phyloP scores from a whole-genome alignment of 2,329 filamentous ascomycete species.

The Exophiala mesophila region DNA sequence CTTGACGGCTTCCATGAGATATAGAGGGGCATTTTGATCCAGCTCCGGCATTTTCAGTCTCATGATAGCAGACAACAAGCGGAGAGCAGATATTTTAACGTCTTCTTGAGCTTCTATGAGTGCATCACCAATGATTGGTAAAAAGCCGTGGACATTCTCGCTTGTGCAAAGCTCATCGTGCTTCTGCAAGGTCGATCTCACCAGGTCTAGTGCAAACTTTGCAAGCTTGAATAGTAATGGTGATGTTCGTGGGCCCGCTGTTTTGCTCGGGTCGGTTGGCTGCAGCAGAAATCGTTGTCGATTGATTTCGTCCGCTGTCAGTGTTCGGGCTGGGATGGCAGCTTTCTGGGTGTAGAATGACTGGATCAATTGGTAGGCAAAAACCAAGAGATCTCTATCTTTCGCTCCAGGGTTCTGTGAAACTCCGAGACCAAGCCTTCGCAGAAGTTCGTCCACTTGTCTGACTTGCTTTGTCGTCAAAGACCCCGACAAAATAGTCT shows the following conservation, averaged over 20 bases:
- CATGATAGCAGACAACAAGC: slow-evolving; percentile 77
- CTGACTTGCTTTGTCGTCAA: slow-evolving; percentile 75
- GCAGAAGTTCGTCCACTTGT: slow-evolving; percentile 85
- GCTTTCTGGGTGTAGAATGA: slow-evolving; percentile 68
- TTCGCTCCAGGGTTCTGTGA: slow-evolving; percentile 74
- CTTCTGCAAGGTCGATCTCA: slow-evolving; percentile 81
- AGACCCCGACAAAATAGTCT: slow-evolving; percentile 73
- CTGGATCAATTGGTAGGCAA: slow-evolving; percentile 92
- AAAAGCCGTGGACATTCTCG: slow-evolving; percentile 74
- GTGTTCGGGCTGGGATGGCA: slow-evolving; percentile 32
- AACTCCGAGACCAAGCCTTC: slow-evolving; percentile 76
- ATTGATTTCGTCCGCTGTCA: slow-evolving; percentile 53
- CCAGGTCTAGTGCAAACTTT: slow-evolving; percentile 79
- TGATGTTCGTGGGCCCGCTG: slow-evolving; percentile 36
- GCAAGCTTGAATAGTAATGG: slow-evolving; percentile 83
- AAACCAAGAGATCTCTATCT: slow-evolving; percentile 77
- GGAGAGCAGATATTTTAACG: slow-evolving; percentile 81
- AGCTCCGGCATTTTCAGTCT: slow-evolving; percentile 72
- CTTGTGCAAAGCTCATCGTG: slow-evolving; percentile 74
- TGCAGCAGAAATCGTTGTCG: slow-evolving; percentile 74
- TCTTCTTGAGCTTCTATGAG: slow-evolving; percentile 83
- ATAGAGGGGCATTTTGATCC: slow-evolving; percentile 68
- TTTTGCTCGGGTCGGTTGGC: slow-evolving; percentile 66
- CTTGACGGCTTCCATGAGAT: slow-evolving; percentile 78
- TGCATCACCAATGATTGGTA: slow-evolving; percentile 84